A percentile compares a stretch with the other conserved stretches of the same genome.
phyloP scores from a whole-genome alignment of 768 basidiomycete genomes.

The Podaxis sp. region DNA sequence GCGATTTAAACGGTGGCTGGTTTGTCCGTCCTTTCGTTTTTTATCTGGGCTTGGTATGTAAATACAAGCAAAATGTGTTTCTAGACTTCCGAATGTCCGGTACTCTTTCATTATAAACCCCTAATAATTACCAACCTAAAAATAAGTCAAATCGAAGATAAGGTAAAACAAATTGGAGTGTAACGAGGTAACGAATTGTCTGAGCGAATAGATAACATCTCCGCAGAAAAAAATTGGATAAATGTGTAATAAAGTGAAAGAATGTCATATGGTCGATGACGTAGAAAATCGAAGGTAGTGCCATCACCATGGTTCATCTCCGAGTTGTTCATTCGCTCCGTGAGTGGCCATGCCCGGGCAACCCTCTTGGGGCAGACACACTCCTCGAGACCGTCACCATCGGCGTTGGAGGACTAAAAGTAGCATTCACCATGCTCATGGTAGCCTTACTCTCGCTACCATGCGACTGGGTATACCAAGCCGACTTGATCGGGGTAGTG shows the following conservation, averaged over 20 bases:
- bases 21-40: too few relatives aligned
- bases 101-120: too few relatives aligned
- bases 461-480: not conserved
- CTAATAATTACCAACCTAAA: too few relatives aligned
- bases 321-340: not conserved
- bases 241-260: not conserved
- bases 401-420: not conserved
- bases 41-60: too few relatives aligned
- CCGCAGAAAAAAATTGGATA: too few relatives aligned
- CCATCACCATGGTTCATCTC: not conserved
- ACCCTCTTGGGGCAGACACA: not conserved
- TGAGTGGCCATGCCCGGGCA: not conserved
- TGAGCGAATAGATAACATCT: too few relatives aligned
- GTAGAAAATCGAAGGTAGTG: not conserved
- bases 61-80: too few relatives aligned
- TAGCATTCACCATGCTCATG: not conserved
- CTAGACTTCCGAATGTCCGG: too few relatives aligned
- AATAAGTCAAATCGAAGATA: too few relatives aligned
- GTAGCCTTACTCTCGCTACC: not conserved
- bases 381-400: constrained; percentile 1
- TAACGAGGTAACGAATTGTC: too few relatives aligned
- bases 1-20: too few relatives aligned
- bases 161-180: too few relatives aligned
- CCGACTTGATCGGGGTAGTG: not conserved
- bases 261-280: not conserved